Conservation (phyloP, 1,139 yeast species). For the Zygosaccharomyces sapae region DNA sequence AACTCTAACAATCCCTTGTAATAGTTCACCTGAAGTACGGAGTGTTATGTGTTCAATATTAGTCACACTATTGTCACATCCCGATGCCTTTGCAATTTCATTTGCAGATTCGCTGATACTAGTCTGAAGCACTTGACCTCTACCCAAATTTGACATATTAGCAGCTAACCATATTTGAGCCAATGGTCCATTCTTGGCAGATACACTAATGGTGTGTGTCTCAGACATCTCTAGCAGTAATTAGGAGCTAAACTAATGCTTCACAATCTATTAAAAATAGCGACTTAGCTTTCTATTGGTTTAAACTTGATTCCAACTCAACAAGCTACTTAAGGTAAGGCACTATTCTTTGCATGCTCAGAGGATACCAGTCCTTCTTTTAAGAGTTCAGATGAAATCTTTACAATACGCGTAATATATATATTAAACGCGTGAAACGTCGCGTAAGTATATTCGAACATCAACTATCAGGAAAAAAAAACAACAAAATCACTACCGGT, state of each 20-base stretch:
- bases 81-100: constrained; percentile 44
- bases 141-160: constrained; percentile 72
- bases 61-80: constrained; percentile 14
- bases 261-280: neutral
- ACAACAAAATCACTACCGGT: neutral
- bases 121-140: constrained; percentile 69
- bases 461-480: too few relatives aligned
- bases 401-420: constrained; percentile 1
- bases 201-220: constrained; percentile 20
- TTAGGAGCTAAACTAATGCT: neutral
- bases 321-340: neutral
- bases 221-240: neutral
- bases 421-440: constrained; percentile 4
- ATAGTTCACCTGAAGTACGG: constrained; percentile 80
- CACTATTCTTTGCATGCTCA: neutral
- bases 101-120: constrained; percentile 66
- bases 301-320: neutral
- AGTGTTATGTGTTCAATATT: constrained; percentile 57
- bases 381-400: neutral
- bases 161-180: constrained; percentile 95
- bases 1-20: constrained; percentile 84
- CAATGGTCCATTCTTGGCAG: constrained; percentile 69
- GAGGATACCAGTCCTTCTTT: neutral
- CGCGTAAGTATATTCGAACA: neutral
- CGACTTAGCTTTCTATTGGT: neutral